Evolutionary conservation across 306 rosid genomes (phyloP).

Genomic region (Morella rubra): DNA sequence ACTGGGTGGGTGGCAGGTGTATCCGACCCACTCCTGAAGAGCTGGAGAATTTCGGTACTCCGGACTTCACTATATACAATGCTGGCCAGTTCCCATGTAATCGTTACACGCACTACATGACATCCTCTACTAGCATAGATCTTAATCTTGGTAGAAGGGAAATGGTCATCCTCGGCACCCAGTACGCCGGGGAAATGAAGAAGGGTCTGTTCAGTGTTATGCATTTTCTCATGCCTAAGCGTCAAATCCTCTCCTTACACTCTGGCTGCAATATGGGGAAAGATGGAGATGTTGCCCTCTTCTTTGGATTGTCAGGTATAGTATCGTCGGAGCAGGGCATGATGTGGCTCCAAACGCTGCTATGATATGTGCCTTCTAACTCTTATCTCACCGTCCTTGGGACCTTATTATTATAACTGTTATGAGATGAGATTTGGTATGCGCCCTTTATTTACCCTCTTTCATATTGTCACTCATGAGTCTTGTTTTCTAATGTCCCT

Average conservation of each 20-base stretch:
- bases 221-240: slow-evolving; percentile 96
- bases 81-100: slow-evolving; percentile 97
- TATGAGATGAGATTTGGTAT: not conserved
- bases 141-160: slow-evolving; percentile 83
- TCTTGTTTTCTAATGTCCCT: not conserved
- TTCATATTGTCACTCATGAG: not conserved
- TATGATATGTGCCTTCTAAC: slow-evolving; percentile 36
- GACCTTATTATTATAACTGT: not conserved
- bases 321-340: slow-evolving; percentile 27
- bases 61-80: slow-evolving; percentile 95
- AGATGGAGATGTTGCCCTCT: slow-evolving; percentile 93
- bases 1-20: slow-evolving; percentile 87
- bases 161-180: slow-evolving; percentile 98
- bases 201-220: slow-evolving; percentile 88
- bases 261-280: slow-evolving; percentile 93
- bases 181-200: slow-evolving; percentile 98
- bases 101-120: slow-evolving; percentile 94
- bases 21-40: slow-evolving; percentile 92
- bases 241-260: slow-evolving; percentile 80
- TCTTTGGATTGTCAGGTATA: slow-evolving; percentile 96
- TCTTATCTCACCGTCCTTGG: slow-evolving; percentile 27
- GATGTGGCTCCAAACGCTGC: slow-evolving; percentile 28
- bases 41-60: slow-evolving; percentile 89
- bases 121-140: slow-evolving; percentile 92
- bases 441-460: not conserved